Conservation (phyloP, 2,329 filamentous ascomycete genomes). For the Fusarium falciforme region DNA sequence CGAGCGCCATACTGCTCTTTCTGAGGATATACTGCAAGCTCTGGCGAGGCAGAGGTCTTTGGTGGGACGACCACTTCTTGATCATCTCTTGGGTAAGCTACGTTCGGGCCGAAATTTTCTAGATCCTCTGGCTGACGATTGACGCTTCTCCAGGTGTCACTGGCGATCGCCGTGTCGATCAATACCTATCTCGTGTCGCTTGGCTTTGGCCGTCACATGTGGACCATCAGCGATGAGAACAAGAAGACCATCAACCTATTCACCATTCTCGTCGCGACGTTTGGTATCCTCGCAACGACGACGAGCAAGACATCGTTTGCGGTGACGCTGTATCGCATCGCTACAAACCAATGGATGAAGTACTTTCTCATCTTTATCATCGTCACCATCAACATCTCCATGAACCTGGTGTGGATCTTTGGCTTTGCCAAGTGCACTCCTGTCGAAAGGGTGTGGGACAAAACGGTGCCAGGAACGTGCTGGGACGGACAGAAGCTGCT, state of each 20-base stretch:
- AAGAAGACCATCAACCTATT: constrained; percentile 42
- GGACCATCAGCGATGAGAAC: constrained; percentile 39
- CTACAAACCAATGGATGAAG: constrained; percentile 42
- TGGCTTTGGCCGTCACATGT: constrained; percentile 42
- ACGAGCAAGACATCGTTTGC: constrained; percentile 54
- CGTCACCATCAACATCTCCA: constrained; percentile 48
- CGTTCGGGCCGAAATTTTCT: constrained; percentile 19
- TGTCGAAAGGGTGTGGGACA: constrained; percentile 42
- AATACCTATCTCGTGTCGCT: constrained; percentile 48
- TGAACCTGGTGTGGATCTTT: constrained; percentile 51
- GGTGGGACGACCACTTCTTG: constrained; percentile 53
- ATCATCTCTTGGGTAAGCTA: constrained; percentile 49
- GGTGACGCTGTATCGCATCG: constrained; percentile 50
- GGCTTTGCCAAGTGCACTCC: constrained; percentile 49
- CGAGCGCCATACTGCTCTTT: constrained; percentile 42
- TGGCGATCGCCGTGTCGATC: constrained; percentile 46
- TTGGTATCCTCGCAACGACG: constrained; percentile 50
- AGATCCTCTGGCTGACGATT: background rate
- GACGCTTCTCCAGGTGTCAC: constrained; percentile 33
- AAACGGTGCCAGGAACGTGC: constrained; percentile 42
- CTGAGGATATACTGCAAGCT: constrained; percentile 53
- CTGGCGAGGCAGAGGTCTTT: constrained; percentile 49
- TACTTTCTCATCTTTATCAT: constrained; percentile 48
- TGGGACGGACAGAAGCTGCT: constrained; percentile 44
- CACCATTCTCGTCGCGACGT: constrained; percentile 44